Evolutionary conservation across 2,329 filamentous ascomycete genomes (phyloP).

Genomic region (Trichoderma cornu-damae): DNA sequence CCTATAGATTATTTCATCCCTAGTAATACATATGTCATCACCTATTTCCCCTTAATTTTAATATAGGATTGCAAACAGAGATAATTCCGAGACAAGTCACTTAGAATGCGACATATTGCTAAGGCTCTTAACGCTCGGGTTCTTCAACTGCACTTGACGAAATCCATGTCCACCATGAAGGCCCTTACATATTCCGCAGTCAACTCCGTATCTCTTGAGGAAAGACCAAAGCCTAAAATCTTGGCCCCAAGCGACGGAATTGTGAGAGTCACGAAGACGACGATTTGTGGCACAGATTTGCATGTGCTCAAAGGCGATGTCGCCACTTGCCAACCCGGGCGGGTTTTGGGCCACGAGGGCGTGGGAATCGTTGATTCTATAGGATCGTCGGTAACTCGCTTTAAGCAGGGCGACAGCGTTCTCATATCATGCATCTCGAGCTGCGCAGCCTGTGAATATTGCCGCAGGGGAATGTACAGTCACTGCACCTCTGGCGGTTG

Average conservation of each 20-base stretch:
- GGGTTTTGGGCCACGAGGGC: constrained; percentile 50
- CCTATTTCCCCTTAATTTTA: not conserved
- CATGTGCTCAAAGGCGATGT: constrained; percentile 54
- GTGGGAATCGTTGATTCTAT: constrained; percentile 44
- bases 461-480: constrained; percentile 46
- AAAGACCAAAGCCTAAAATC: constrained; percentile 40
- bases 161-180: constrained; percentile 36
- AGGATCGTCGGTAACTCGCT: constrained; percentile 41
- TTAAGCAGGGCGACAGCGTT: constrained; percentile 47
- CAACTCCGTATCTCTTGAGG: constrained; percentile 35
- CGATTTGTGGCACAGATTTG: constrained; percentile 51
- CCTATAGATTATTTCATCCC: no score
- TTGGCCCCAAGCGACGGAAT: constrained; percentile 43
- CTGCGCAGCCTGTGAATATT: constrained; percentile 49
- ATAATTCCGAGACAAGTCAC: not conserved
- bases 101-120: not conserved
- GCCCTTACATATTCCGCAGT: constrained; percentile 41
- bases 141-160: not conserved
- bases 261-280: constrained; percentile 43
- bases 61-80: not conserved
- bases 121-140: not conserved
- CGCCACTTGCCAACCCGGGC: constrained; percentile 41
- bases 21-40: not conserved
- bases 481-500: constrained; percentile 52
- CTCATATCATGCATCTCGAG: constrained; percentile 48